These are phyloP conservation scores for Pythium guiyangense DNA, from an alignment of 352 stramenopile genomes.

Conservation along the genomic window DNA sequence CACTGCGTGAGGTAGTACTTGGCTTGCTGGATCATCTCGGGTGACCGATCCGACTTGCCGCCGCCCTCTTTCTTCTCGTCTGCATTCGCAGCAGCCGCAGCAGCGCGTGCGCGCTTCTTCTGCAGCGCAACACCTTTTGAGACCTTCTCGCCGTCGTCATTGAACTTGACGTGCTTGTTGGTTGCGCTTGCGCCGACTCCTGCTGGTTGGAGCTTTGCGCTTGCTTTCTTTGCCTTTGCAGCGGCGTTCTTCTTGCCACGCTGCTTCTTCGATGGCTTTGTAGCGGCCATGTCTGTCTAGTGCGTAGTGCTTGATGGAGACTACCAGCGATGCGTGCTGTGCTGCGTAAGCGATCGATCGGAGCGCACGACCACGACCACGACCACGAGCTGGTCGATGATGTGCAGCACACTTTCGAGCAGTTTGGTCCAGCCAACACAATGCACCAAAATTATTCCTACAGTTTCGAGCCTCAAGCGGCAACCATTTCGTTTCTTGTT, in stretches of 20 bases:
- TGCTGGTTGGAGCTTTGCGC: background rate
- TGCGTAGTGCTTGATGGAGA: background rate
- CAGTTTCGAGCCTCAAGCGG: too few species aligned
- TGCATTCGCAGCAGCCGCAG: background rate
- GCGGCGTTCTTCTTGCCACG: constrained; percentile 61
- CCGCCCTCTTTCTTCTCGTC: constrained; percentile 34
- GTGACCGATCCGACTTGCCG: constrained; percentile 65
- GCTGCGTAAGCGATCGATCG: too few species aligned
- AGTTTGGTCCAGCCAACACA: constrained; percentile 11
- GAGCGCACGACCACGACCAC: background rate
- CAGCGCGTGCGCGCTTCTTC: constrained; percentile 44
- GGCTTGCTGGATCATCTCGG: constrained; percentile 75
- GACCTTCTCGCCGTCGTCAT: constrained; percentile 56
- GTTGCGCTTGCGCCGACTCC: constrained; percentile 11
- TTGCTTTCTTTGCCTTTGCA: constrained; percentile 19
- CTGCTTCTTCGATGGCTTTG: constrained; percentile 78
- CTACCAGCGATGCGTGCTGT: background rate
- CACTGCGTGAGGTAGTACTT: constrained; percentile 82
- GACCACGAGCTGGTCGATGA: background rate
- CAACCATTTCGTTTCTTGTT: too few species aligned
- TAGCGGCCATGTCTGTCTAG: constrained; percentile 28
- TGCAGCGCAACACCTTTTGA: constrained; percentile 14
- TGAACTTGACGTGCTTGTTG: constrained; percentile 62
- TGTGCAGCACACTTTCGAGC: background rate
- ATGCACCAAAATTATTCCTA: too few species aligned